Conservation (phyloP, 2,329 filamentous ascomycete genomes). For the Colletotrichum neosansevieriae region DNA sequence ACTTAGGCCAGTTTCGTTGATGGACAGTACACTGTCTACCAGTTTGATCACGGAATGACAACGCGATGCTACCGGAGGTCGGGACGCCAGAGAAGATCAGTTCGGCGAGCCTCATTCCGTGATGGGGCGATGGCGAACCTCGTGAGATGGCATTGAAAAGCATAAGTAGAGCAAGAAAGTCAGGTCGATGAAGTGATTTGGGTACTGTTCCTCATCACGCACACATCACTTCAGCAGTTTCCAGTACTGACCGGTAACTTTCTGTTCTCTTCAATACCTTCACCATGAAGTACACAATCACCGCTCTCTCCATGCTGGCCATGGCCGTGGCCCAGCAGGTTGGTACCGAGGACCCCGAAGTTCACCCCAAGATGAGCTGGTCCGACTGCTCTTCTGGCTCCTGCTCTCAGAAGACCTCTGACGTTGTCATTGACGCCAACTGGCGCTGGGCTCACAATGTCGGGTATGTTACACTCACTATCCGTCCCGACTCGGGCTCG, state of each 20-base stretch:
- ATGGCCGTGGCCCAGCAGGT: constrained; percentile 43
- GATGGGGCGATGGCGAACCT: background rate
- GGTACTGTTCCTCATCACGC: background rate
- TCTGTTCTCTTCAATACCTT: background rate
- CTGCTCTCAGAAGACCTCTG: constrained; percentile 55
- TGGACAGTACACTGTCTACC: background rate
- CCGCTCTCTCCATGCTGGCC: constrained; percentile 41
- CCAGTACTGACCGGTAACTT: background rate
- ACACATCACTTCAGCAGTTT: background rate
- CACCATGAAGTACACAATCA: constrained; percentile 40
- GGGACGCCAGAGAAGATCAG: background rate
- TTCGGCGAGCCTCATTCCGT: constrained; percentile 35
- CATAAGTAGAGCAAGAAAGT: constrained; percentile 20
- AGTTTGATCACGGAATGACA: background rate
- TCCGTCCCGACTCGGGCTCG: constrained; percentile 52
- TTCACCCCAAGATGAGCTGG: constrained; percentile 45
- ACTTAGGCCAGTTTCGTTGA: background rate
- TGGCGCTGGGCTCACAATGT: constrained; percentile 62
- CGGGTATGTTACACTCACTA: constrained; percentile 40
- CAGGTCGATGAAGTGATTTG: background rate
- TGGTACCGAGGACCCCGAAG: constrained; percentile 44
- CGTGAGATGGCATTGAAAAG: background rate
- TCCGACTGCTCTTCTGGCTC: constrained; percentile 43
- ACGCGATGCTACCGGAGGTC: constrained; percentile 7
- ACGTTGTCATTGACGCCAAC: constrained; percentile 61